Base-by-base conservation (phyloP, 106 monocot species). In the Cymbidium sinense region DNA sequence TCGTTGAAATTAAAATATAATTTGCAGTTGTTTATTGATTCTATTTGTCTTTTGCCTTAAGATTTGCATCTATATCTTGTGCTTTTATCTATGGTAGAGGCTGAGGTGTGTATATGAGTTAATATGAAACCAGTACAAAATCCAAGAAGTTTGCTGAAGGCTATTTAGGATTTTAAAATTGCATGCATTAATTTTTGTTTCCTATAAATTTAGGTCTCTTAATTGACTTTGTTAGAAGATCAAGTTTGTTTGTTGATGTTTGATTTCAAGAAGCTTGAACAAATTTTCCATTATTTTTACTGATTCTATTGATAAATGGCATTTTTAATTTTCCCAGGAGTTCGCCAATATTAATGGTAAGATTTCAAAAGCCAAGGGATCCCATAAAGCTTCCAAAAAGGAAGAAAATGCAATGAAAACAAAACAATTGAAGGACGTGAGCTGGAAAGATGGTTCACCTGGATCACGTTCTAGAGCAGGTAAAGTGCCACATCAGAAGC, bases 331-430 rank as follows among this genome's bases (percentile, higher is more conserved):
- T 81, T 36, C 54, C 23, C 72, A 99, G 99, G 99, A 99, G 76
- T 95, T 92, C 85, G 85, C 92, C 65, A 93, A 85, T 47, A 77
- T 87, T 55, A 86, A 81, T 75, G 84, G 85, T 23, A 99, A 94
- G 81, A 84, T 78, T 64, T 69, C 87, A 6, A 95, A 95, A 78
- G 86, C 51, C 55, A 99, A 95, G 78, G 85, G 82, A n/a, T 44
- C 91, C 54, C 89, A 86, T 28, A 88, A 84, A 76, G 35, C 20
- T 31, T 62, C 64, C 7, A 90, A 90, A 50, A 70, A 30, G 78
- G 78, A 25, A 19, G 86, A 87, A 54, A 86, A 54, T 43, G 31
- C 36, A 36, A 50, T 81, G 33, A 87, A 77, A 77, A 21, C 77
- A 43, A 35, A 85, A 64, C 86, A 80, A 21, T 64, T 73, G 21